Conservation (phyloP, 2,329 filamentous ascomycete genomes). For the Fusarium pseudograminearum region DNA sequence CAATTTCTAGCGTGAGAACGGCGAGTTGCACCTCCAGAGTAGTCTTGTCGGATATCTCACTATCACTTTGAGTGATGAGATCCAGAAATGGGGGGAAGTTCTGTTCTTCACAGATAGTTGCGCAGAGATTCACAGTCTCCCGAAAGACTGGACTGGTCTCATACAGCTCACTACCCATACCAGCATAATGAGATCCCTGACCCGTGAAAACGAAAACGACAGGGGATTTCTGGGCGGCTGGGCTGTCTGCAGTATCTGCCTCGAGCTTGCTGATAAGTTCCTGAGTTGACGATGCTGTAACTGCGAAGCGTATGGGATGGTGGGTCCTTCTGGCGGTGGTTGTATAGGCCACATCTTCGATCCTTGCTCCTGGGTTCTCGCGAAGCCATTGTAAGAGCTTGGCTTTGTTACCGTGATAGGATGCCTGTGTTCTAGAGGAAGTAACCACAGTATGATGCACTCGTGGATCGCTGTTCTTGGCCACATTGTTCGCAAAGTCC, state of each 20-base stretch:
- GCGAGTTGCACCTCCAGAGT: conserved; percentile 53
- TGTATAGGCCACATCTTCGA: conserved; percentile 66
- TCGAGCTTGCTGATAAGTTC: not conserved
- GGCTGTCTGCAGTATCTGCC: not conserved
- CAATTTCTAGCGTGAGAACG: conserved; percentile 54
- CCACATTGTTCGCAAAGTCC: conserved; percentile 55
- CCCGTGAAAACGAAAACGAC: conserved; percentile 57
- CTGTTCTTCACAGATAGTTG: conserved; percentile 23
- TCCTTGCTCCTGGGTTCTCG: conserved; percentile 49
- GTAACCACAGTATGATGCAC: conserved; percentile 47
- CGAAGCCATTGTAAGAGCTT: conserved; percentile 57
- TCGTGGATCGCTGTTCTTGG: conserved; percentile 58
- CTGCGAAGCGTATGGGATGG: conserved; percentile 8
- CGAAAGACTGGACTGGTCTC: conserved; percentile 49
- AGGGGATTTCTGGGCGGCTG: not conserved
- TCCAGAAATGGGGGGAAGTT: conserved; percentile 56
- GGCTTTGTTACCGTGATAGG: conserved; percentile 43
- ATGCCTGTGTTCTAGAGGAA: conserved; percentile 10
- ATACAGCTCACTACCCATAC: conserved; percentile 51
- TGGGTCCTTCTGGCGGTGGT: conserved; percentile 48
- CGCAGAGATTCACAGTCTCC: conserved; percentile 42
- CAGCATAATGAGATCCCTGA: conserved; percentile 54
- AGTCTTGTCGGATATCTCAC: conserved; percentile 18
- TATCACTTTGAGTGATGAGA: conserved; percentile 56
- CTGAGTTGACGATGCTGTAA: not conserved